Base-by-base conservation (phyloP, 1,284 basidiomycete species). In the Sporisorium reilianum region DNA sequence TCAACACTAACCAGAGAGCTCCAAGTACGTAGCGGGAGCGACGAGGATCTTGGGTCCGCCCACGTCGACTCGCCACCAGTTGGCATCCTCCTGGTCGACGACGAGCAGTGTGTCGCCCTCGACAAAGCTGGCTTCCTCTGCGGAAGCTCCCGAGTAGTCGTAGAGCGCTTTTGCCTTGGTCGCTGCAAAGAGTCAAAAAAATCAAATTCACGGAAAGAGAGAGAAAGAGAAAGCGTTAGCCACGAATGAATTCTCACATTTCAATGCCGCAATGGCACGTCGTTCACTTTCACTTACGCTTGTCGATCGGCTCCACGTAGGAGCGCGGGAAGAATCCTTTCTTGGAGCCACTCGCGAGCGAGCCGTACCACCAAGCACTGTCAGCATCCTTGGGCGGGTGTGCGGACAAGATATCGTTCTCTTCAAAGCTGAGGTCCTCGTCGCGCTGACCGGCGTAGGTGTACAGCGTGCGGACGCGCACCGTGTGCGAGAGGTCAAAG, bases 261-360 rank as follows among this genome's bases (percentile, higher is more conserved):
- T 46, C 45, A 46, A 7, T n/a, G 4, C 12, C 16, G 16, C 11
- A 18, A 28, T 10, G 16, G 5, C 14, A 4, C 36, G 2, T 5
- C 36, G n/a, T n/a, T n/a, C n/a, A n/a, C n/a, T n/a, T n/a, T 14
- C 36, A 78, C 70, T 75, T 59, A 71, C 75, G 62, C 11, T 74
- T 57, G 18, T 75, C 62, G 11, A 83, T 75, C 10, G 55, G 54
- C 55, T 66, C 73, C 8, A 84, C 75, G 81, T 97, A 99, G 1
- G 91, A 90, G 82, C 91, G 91, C 0, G 97, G 97, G 89, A 98
- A 93, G 87, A 95, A 91, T 1, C 96, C 96, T 49, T 90, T 89
- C 80, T 89, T 90, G 18, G 91, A 90, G 42, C 88, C 89, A 46
- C 87, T 89, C 20, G 91, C 86, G 11, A 90, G 83, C n/a, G 88